A percentile compares a stretch with the other conserved stretches of the same genome.
These are phyloP conservation scores for Hylodesmum podocarpum DNA, from an alignment of 306 rosid species.

Conservation along the genomic window DNA sequence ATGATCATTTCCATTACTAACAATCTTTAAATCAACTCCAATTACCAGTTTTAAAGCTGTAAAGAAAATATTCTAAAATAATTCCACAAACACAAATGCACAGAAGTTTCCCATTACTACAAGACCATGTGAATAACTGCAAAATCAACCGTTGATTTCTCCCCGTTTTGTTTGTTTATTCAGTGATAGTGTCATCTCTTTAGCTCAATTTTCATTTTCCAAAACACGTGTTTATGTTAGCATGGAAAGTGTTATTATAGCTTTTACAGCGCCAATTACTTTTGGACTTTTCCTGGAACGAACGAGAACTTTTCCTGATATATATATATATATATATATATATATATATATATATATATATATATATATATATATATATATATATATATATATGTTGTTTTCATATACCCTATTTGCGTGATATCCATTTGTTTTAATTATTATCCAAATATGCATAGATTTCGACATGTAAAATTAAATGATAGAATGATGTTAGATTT, in stretches of 20 bases:
- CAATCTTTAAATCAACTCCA: not conserved
- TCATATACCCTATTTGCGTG: not conserved
- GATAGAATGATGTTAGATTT: not conserved
- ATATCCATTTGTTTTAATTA: not conserved
- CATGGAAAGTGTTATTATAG: not conserved
- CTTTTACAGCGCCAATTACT: not conserved
- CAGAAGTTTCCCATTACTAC: not conserved
- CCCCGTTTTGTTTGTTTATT: not conserved
- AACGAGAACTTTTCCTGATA: not conserved
- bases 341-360: too few relatives aligned
- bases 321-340: too few relatives aligned
- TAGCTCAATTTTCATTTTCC: not conserved
- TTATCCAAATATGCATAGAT: not conserved
- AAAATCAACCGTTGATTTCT: not conserved
- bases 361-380: too few relatives aligned
- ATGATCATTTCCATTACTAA: not conserved
- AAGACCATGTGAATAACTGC: not conserved
- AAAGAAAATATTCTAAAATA: not conserved
- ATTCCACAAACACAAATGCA: not conserved
- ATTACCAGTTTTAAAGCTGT: not conserved
- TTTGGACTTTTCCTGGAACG: not conserved
- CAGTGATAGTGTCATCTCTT: not conserved
- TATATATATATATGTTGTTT: too few relatives aligned
- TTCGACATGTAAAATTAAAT: not conserved
- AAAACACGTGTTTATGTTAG: too few relatives aligned